Evolutionary conservation across 768 basidiomycete genomes (phyloP).

Genomic region (Mycena capillaripes): DNA sequence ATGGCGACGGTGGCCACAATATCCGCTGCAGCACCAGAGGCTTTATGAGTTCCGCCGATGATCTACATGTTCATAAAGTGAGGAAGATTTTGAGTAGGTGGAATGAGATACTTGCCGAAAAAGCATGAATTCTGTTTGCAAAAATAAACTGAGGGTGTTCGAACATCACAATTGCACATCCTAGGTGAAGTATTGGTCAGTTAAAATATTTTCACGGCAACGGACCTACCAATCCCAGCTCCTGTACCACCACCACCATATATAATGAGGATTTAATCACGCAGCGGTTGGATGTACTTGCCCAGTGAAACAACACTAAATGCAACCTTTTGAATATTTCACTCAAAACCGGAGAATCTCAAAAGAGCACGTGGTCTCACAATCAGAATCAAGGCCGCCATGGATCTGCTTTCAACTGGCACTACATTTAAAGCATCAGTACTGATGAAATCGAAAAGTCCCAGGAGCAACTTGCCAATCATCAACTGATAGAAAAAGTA

Average conservation of each 20-base stretch:
- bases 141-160: not conserved
- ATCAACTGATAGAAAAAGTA: no score
- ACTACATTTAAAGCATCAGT: not conserved
- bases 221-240: not conserved
- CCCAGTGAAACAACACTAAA: not conserved
- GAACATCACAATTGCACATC: not conserved
- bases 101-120: not conserved
- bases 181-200: not conserved
- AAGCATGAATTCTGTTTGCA: not conserved
- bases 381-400: not conserved
- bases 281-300: not conserved
- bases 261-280: not conserved
- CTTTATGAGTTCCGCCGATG: not conserved
- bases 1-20: no score
- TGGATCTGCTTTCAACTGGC: not conserved
- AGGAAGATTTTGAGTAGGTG: not conserved
- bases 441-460: not conserved
- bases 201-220: not conserved
- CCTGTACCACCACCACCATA: not conserved
- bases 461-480: not conserved
- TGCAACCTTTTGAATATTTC: not conserved
- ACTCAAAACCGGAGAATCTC: not conserved
- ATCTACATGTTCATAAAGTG: not conserved
- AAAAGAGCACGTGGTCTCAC: not conserved
- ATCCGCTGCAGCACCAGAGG: no score